These are phyloP conservation scores for Linum trigynum DNA, from an alignment of 345 rosid genomes.

Conservation along the genomic window DNA sequence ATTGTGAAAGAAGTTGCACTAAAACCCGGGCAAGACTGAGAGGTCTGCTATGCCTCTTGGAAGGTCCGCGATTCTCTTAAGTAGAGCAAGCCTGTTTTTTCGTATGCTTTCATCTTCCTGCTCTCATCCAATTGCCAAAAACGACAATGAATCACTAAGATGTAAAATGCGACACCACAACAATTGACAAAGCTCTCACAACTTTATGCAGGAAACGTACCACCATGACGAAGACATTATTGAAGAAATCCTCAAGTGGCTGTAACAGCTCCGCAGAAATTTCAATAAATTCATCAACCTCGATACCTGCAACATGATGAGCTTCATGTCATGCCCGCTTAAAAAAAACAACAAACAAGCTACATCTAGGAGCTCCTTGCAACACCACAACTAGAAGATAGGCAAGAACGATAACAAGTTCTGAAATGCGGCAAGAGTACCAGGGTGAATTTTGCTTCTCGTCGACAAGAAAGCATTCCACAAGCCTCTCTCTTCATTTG, in stretches of 20 bases:
- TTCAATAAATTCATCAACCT: constrained; percentile 65
- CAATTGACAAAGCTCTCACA: not conserved
- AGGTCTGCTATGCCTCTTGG: constrained; percentile 71
- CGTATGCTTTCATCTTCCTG: constrained; percentile 74
- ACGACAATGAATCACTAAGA: not conserved
- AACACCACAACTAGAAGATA: not conserved
- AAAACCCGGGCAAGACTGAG: constrained; percentile 74
- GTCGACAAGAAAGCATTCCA: constrained; percentile 53
- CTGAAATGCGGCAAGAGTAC: constrained; percentile 26
- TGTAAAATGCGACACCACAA: not conserved
- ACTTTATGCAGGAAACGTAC: constrained; percentile 35
- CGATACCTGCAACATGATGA: constrained; percentile 40
- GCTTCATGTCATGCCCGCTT: not conserved
- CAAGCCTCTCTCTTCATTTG: constrained; percentile 59
- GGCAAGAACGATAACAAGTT: not conserved
- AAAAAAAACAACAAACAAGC: not conserved
- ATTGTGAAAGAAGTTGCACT: constrained; percentile 3
- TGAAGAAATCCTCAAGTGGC: constrained; percentile 85
- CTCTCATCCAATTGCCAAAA: not conserved
- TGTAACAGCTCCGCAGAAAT: constrained; percentile 50
- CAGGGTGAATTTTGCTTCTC: constrained; percentile 48
- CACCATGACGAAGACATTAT: constrained; percentile 95
- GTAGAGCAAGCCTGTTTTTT: constrained; percentile 71
- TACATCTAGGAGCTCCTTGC: not conserved
- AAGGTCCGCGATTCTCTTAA: constrained; percentile 62